Evolutionary conservation across 139 green algal genomes (phyloP), one percentile per base, ranked within the genome.

Genomic region (Chlorella sp.): DNA sequence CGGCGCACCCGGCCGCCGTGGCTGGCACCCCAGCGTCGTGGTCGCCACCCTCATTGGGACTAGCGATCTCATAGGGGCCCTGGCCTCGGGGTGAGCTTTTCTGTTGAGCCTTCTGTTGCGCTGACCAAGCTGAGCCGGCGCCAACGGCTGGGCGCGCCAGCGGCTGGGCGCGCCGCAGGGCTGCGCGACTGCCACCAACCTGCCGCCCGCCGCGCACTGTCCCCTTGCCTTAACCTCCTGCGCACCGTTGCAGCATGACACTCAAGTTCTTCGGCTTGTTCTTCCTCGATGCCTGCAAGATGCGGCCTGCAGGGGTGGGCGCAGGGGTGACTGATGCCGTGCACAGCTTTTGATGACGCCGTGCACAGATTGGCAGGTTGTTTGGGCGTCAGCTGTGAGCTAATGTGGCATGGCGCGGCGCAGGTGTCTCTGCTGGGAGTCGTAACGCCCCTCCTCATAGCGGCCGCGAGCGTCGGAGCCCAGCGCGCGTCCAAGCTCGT

Each of bases 221-320:
- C n/a, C 3, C 62, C 56, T 1, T 64, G n/a, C 40, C 9, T 33
- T 50, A 41, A 5, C 42, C 36, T 21, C 29, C 43, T 51, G 3
- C 38, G 5, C 36, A 23, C 41, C 12, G 27, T 8, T 74, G 77
- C 74, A 85, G 82, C 27, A 88, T 88, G 83, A 86, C 83, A 1
- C 63, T 86, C 23, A 86, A 84, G 42, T 88, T 88, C 53, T 88
- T 86, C 42, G 61, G 46, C 8, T 51, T 88, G 11, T 88, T 84
- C 40, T 88, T 88, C 60, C 59, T 85, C 6, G 64, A 86, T 36
- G 27, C 38, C 23, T 77, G 68, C 42, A 19, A 21, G 0, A 43
- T 86, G 50, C 17, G 53, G 42, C 80, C n/a, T n/a, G n/a, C n/a
- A n/a, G n/a, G n/a, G 15, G 46, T 15, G 15, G 15, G 19, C 46